Conservation (phyloP, 441 rosid species). For the Arabidopsis lyrata region DNA sequence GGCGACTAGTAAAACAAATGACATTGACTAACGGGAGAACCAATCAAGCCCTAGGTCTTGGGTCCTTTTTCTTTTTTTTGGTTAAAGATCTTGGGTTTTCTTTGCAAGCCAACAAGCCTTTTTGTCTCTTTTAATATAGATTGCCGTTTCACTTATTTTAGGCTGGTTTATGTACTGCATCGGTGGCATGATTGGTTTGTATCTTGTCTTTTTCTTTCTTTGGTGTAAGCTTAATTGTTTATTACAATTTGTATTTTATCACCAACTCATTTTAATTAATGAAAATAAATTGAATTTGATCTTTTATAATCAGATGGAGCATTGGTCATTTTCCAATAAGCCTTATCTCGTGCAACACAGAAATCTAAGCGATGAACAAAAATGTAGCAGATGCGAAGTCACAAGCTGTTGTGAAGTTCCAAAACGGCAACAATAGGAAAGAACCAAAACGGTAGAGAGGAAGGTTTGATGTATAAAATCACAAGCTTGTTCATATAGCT, state of each 20-base stretch:
- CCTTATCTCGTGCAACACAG: background rate
- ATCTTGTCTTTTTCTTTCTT: background rate
- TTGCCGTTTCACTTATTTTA: background rate
- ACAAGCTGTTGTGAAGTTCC: too few relatives aligned
- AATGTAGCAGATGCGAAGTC: background rate
- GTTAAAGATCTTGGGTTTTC: background rate
- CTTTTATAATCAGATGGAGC: background rate
- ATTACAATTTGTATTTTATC: too few relatives aligned
- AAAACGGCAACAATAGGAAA: slow-evolving; percentile 1
- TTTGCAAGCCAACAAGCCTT: background rate
- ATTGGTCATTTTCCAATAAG: background rate
- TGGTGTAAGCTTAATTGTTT: background rate
- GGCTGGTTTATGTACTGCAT: background rate
- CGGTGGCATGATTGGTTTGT: background rate
- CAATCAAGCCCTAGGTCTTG: too few relatives aligned
- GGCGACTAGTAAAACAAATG: background rate
- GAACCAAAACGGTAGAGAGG: slow-evolving; percentile 11
- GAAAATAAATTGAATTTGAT: background rate
- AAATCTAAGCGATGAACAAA: slow-evolving; percentile 26
- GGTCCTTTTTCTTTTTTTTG: too few relatives aligned
- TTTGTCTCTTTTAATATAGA: background rate
- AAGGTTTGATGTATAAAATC: slow-evolving; percentile 25
- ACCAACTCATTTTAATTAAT: too few relatives aligned
- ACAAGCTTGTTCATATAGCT: slow-evolving; percentile 21
- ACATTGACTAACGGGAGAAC: too few relatives aligned